phyloP scores from a whole-genome alignment of 2,329 filamentous ascomycete species.

The Aspergillus jensenii region DNA sequence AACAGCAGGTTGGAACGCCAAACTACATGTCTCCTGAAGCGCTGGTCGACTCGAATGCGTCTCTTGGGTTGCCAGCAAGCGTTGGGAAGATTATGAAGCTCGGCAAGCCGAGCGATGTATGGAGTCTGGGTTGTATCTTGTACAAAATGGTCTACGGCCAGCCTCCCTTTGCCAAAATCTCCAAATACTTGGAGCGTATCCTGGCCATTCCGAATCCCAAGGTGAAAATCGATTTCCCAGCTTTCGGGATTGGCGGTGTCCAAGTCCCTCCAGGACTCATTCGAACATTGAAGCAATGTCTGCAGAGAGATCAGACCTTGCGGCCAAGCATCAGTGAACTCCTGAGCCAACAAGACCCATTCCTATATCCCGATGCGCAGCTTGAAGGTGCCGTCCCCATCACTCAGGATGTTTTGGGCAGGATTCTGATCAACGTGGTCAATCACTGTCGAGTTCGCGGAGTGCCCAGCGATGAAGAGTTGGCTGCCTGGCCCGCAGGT shows the following conservation, averaged over 20 bases:
- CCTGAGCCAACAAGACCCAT: constrained; percentile 56
- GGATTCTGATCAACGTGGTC: constrained; percentile 60
- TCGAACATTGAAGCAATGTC: constrained; percentile 56
- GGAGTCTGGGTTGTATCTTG: constrained; percentile 93
- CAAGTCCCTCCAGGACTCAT: constrained; percentile 56
- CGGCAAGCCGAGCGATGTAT: constrained; percentile 93
- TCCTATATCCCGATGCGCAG: constrained; percentile 57
- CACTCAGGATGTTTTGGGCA: constrained; percentile 58
- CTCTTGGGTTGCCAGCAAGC: constrained; percentile 48
- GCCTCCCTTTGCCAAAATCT: constrained; percentile 91
- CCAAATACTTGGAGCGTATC: constrained; percentile 81
- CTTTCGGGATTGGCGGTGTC: constrained; percentile 47
- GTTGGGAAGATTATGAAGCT: constrained; percentile 82
- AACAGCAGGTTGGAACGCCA: constrained; percentile 90
- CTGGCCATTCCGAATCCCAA: constrained; percentile 52
- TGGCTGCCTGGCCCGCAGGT: constrained; percentile 48
- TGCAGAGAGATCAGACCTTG: constrained; percentile 58
- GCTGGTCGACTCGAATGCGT: constrained; percentile 79
- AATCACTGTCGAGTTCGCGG: constrained; percentile 59
- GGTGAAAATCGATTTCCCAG: constrained; percentile 49
- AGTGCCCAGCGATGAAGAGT: constrained; percentile 57
- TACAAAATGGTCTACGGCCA: constrained; percentile 98
- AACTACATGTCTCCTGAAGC: constrained; percentile 99
- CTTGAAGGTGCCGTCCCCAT: constrained; percentile 49
- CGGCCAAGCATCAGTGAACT: constrained; percentile 60